Evolutionary conservation across 148 eudicot species (phyloP).

Genomic region (Arbutus unedo): DNA sequence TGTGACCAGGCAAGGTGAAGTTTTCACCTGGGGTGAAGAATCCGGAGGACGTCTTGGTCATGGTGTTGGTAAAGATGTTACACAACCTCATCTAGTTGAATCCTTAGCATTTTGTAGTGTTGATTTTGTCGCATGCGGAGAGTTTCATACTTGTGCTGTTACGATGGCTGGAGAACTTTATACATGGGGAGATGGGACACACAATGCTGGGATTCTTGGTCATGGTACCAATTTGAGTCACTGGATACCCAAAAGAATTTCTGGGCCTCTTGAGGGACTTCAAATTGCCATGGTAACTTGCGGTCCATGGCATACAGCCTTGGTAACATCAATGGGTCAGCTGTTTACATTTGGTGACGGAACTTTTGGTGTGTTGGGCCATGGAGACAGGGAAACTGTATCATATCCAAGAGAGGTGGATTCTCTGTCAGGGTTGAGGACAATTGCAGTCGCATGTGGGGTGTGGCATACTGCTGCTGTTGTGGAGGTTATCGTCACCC

Average conservation of each 20-base stretch:
- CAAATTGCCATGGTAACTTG: constrained; percentile 76
- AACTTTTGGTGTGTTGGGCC: constrained; percentile 92
- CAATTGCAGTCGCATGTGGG: constrained; percentile 87
- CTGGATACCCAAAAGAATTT: constrained; percentile 87
- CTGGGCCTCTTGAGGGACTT: constrained; percentile 87
- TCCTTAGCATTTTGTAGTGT: constrained; percentile 57
- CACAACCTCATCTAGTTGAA: constrained; percentile 72
- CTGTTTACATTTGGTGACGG: constrained; percentile 98
- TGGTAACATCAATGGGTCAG: constrained; percentile 79
- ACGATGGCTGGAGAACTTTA: constrained; percentile 83
- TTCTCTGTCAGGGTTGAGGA: constrained; percentile 81
- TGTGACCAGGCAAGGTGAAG: constrained; percentile 88
- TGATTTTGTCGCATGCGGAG: constrained; percentile 96
- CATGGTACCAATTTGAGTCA: constrained; percentile 84
- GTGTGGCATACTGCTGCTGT: constrained; percentile 99
- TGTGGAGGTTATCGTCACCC: constrained; percentile 84
- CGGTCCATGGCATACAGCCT: constrained; percentile 97
- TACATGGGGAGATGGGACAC: constrained; percentile 96
- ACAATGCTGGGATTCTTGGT: constrained; percentile 87
- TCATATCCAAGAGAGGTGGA: constrained; percentile 80
- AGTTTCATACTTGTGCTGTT: constrained; percentile 91
- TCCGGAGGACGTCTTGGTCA: constrained; percentile 97
- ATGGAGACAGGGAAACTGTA: constrained; percentile 76
- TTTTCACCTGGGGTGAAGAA: constrained; percentile 97
- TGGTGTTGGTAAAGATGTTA: constrained; percentile 77